These are phyloP conservation scores for Endotrypanum monterogeii DNA, from an alignment of 208 protist genomes.

Conservation along the genomic window DNA sequence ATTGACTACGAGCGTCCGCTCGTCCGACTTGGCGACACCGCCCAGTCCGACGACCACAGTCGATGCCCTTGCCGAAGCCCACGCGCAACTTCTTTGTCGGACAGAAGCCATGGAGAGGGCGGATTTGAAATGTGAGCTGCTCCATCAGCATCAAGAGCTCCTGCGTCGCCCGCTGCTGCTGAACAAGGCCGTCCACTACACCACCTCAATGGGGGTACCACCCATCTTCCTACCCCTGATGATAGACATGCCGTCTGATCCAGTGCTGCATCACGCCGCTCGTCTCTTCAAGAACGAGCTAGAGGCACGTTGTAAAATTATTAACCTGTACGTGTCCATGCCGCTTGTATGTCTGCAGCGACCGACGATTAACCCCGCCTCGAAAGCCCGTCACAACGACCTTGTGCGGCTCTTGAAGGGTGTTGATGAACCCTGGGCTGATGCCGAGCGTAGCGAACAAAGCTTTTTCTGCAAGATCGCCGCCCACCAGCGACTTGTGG, in stretches of 20 bases:
- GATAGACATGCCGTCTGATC: conserved; percentile 40
- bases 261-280: conserved; percentile 48
- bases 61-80: conserved; percentile 33
- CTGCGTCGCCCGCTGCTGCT: conserved; percentile 27
- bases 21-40: not conserved
- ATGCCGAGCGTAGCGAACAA: conserved; percentile 36
- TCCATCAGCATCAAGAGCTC: conserved; percentile 36
- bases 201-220: conserved; percentile 35
- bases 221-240: conserved; percentile 63
- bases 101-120: conserved; percentile 73
- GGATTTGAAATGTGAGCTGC: conserved; percentile 43
- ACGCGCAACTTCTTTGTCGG: conserved; percentile 54
- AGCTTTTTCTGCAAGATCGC: conserved; percentile 20
- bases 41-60: conserved; percentile 2
- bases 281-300: conserved; percentile 64
- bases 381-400: conserved; percentile 42
- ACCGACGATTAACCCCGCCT: conserved; percentile 47
- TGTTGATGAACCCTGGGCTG: conserved; percentile 23
- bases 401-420: conserved; percentile 31
- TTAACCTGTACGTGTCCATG: conserved; percentile 58
- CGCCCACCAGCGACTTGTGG: conserved; percentile 12
- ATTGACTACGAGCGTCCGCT: not conserved
- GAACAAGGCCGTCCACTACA: conserved; percentile 32
- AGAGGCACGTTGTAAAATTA: conserved; percentile 41
- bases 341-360: conserved; percentile 64